These are phyloP conservation scores for Lachancea kluyveri DNA, from an alignment of 805 yeast genomes.

Conservation along the genomic window DNA sequence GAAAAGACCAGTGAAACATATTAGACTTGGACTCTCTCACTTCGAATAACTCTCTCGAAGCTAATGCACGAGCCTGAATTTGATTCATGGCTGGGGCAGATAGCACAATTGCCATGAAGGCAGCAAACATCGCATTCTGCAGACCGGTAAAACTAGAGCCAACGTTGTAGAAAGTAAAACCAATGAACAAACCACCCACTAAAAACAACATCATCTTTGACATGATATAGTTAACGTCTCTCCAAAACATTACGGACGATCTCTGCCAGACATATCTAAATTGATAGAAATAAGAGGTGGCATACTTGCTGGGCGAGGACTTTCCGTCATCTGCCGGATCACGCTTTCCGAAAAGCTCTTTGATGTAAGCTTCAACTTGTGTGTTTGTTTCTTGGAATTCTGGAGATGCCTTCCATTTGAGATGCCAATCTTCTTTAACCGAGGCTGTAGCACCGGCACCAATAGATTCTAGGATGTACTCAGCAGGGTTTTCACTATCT, in stretches of 20 bases:
- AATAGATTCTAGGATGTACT: constrained; percentile 40
- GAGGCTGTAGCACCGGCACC: constrained; percentile 42
- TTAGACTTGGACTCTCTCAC: constrained; percentile 66
- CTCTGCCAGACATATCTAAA: constrained; percentile 36
- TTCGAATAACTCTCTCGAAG: constrained; percentile 57
- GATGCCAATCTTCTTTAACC: constrained; percentile 49
- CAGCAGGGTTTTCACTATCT: constrained; percentile 37
- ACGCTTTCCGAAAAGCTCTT: too few relatives aligned
- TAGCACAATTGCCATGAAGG: constrained; percentile 51
- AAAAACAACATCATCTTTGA: constrained; percentile 48
- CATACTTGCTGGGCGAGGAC: constrained; percentile 22
- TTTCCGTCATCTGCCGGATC: too few relatives aligned
- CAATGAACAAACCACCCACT: constrained; percentile 56
- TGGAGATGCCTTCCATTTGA: constrained; percentile 47
- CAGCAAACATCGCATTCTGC: constrained; percentile 53
- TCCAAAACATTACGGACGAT: constrained; percentile 41
- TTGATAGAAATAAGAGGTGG: constrained; percentile 40
- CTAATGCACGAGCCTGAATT: constrained; percentile 52
- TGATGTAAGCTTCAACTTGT: too few relatives aligned
- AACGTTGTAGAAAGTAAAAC: constrained; percentile 64
- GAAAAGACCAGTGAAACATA: constrained; percentile 64
- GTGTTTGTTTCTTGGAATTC: constrained; percentile 29
- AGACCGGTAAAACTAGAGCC: constrained; percentile 46
- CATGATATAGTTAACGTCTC: constrained; percentile 56
- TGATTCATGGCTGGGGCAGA: constrained; percentile 55